Evolutionary conservation across 2,329 filamentous ascomycete genomes (phyloP), one percentile per base, ranked within the genome.

Genomic region (Grosmannia penicillata): DNA sequence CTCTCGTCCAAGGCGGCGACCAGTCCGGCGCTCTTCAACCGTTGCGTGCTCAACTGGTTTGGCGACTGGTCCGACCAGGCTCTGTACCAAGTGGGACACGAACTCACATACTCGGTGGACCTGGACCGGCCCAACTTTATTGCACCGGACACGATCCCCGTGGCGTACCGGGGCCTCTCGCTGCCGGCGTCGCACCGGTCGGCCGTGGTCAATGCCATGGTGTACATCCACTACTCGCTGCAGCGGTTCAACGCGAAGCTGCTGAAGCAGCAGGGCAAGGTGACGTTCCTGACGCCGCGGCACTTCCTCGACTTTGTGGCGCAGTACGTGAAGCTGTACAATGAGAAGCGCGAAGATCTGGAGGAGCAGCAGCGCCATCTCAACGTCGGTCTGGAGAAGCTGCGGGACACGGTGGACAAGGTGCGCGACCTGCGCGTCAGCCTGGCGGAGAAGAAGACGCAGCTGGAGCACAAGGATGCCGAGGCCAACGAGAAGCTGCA

Each of bases 61-160:
- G 91, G 91, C 47, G 91, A 99, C 61, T 99, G 91, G 91, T 98
- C 91, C 37, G 91, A 98, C 57, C 91, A 98, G 62, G 93, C 91
- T 27, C 72, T 98, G 17, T 99, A 93, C 77, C 93, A 98, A 59
- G 93, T 98, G 45, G 87, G 83, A 19, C 86, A 83, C 45, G 91
- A 98, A 59, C 75, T 98, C 41, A 98, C 93, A 1, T 82, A 93
- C 47, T 89, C 85, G n/a, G 78, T 98, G 42, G 91, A 99, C 55
- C 70, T 99, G 39, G 91, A 98, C 55, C 80, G 86, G 45, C 68
- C 82, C 37, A 86, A 78, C 53, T 98, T 89, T 57, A 66, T 70
- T 38, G 83, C 87, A 4, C 89, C 89, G 3, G 86, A 96, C 50
- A 91, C 79, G 41, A 84, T 98, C 45, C 91, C 87, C 3, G 80